phyloP scores from a whole-genome alignment of 805 yeast species.

The Candida krabiensis region DNA sequence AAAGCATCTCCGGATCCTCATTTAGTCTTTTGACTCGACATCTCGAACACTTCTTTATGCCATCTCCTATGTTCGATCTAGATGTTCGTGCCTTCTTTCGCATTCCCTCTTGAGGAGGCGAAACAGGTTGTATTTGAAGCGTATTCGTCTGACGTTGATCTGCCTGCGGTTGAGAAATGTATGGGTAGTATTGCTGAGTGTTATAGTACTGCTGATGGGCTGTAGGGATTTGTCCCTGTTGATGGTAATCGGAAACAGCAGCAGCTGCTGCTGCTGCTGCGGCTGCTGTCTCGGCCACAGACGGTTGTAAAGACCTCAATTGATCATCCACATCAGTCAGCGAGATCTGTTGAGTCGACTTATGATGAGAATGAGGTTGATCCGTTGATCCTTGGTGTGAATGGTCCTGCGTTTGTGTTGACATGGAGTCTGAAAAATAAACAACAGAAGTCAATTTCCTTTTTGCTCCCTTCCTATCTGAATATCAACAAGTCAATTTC shows the following conservation, averaged over 20 bases:
- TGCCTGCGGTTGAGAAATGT: conserved; percentile 14
- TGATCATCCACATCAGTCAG: conserved; percentile 28
- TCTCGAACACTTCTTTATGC: conserved; percentile 41
- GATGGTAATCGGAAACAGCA: conserved; percentile 7
- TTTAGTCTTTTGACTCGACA: conserved; percentile 40
- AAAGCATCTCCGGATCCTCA: conserved; percentile 34
- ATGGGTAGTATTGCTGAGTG: conserved; percentile 21
- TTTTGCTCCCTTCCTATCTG: too few species aligned
- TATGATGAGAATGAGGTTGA: conserved; percentile 8
- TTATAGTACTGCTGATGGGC: conserved; percentile 17
- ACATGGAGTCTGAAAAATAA: conserved; percentile 4
- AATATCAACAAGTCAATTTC: too few species aligned
- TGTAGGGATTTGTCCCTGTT: conserved; percentile 10
- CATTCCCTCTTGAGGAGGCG: conserved; percentile 3
- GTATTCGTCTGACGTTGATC: conserved; percentile 14
- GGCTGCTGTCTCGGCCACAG: conserved; percentile 2
- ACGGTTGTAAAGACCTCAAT: conserved; percentile 20
- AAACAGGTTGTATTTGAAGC: conserved; percentile 5
- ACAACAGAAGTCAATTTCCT: too few species aligned
- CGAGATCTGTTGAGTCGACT: conserved; percentile 14
- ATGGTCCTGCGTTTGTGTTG: conserved; percentile 13
- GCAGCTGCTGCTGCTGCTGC: conserved; percentile 10
- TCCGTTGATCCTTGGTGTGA: neutral
- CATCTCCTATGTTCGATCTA: conserved; percentile 9
- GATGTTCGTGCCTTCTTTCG: conserved; percentile 11